A percentile compares a stretch with the other conserved stretches of the same genome.
phyloP scores from a whole-genome alignment of 805 yeast genomes.

The Yarrowia sp. region DNA sequence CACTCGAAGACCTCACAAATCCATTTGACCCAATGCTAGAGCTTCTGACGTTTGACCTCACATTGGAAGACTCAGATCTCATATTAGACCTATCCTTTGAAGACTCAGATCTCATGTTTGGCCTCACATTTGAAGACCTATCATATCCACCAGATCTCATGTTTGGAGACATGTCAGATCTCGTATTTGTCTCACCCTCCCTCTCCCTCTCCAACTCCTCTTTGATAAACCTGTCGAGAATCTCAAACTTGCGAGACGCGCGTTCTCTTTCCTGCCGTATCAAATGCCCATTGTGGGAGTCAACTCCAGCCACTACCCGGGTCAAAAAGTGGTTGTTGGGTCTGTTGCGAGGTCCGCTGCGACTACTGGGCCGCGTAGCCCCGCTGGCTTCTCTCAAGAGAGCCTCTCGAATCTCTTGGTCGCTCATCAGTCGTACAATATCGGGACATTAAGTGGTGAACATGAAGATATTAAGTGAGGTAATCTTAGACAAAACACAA shows the following conservation, averaged over 20 bases:
- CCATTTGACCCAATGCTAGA: too few species aligned
- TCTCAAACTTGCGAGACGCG: constrained; percentile 8
- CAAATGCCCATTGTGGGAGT: constrained; percentile 9
- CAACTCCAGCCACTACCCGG: constrained; percentile 8
- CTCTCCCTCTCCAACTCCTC: not conserved
- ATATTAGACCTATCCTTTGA: too few species aligned
- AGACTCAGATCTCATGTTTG: too few species aligned
- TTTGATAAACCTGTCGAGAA: constrained; percentile 16
- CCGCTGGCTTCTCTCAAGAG: constrained; percentile 18
- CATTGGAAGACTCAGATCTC: too few species aligned
- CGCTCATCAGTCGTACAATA: constrained; percentile 14
- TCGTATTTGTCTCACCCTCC: not conserved
- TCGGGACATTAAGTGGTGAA: constrained; percentile 9
- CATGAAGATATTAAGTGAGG: too few species aligned
- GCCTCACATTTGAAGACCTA: too few species aligned
- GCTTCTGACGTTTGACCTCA: too few species aligned
- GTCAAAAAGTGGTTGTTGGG: constrained; percentile 18
- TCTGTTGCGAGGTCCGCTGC: not conserved
- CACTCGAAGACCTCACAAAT: too few species aligned
- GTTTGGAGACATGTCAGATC: too few species aligned
- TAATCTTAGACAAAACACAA: too few species aligned
- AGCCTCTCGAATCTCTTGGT: constrained; percentile 33
- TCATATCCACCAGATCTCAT: too few species aligned
- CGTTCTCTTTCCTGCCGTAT: constrained; percentile 4
- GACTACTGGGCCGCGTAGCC: not conserved